These are phyloP conservation scores for Epichloe baconii DNA, from an alignment of 2,329 filamentous ascomycete species.

Conservation along the genomic window DNA sequence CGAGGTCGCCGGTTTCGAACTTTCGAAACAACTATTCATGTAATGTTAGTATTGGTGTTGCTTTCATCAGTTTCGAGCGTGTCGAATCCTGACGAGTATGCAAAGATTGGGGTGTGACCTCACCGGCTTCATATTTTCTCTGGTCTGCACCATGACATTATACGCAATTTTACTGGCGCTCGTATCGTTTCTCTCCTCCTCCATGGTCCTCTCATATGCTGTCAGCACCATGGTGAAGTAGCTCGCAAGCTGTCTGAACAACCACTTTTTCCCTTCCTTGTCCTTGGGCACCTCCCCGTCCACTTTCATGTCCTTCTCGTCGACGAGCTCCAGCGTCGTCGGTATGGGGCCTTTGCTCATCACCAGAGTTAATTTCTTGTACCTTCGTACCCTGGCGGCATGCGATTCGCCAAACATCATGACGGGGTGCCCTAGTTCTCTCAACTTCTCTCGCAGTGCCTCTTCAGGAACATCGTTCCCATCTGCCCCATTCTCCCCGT, in stretches of 20 bases:
- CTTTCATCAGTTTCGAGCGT: neutral
- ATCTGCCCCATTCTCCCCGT: constrained; percentile 29
- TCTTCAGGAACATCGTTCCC: constrained; percentile 57
- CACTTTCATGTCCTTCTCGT: constrained; percentile 83
- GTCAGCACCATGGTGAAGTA: constrained; percentile 94
- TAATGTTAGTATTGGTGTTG: neutral
- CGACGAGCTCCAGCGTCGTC: constrained; percentile 66
- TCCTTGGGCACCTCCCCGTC: constrained; percentile 48
- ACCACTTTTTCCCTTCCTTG: constrained; percentile 49
- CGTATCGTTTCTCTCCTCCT: constrained; percentile 48
- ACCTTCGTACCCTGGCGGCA: constrained; percentile 53
- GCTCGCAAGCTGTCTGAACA: constrained; percentile 79
- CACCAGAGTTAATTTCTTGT: constrained; percentile 49
- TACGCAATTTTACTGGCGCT: constrained; percentile 71
- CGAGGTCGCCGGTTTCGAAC: constrained; percentile 69
- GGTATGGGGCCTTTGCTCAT: constrained; percentile 70
- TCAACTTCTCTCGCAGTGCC: constrained; percentile 54
- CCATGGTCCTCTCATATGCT: constrained; percentile 74
- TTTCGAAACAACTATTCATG: constrained; percentile 61
- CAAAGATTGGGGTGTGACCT: constrained; percentile 9
- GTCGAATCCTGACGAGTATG: too few species aligned
- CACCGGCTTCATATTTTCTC: constrained; percentile 72
- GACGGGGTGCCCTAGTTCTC: constrained; percentile 59
- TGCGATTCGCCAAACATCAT: constrained; percentile 74
- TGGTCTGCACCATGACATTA: constrained; percentile 73